Base-by-base conservation (phyloP, 2,329 filamentous ascomycete species). In the Fusarium marasasianum region DNA sequence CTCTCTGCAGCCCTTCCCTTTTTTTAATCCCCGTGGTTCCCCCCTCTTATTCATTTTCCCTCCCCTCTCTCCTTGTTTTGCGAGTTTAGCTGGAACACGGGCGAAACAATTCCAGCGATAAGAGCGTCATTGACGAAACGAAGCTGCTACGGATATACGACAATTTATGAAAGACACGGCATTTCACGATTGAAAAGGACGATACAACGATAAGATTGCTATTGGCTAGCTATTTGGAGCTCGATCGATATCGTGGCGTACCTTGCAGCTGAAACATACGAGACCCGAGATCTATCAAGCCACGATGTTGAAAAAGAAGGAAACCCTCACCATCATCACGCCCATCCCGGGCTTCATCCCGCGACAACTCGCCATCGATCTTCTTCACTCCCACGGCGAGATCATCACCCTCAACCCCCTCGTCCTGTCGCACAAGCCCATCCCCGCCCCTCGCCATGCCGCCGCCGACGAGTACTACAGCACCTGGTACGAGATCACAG, bases 401-500 rank as follows among this genome's bases (percentile, higher is more conserved):
- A 89, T 93, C 81, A 93, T 93, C 83, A 91, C 89, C 40, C 83
- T 93, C 69, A 93, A 93, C 77, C 91, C 91, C 8, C 88, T 93
- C 56, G 91, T 93, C 35, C 87, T 92, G 67, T 84, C 84, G 43
- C 88, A 91, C 83, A 89, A 89, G 72, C 83, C 90, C 67, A 91
- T 93, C 79, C 85, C 90, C 60, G 90, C 91, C 4, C 91, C 91
- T 35, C 91, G 90, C 82, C 86, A 91, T 82, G 91, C 91, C 72
- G 87, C 90, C 63, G 84, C 90, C 74, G 91, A 93, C 81, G 91
- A 93, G 81, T 93, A 87, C 82, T 93, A 92, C 82, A 90, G 90
- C 71, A 92, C 91, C 37, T 93, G 91, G 91, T 93, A 93, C 80
- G 91, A 93, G 81, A 93, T 93, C 78, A 88, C 84, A 65, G 88